A percentile compares a stretch with the other conserved stretches of the same genome.
These are phyloP conservation scores for Hortaea sp. DNA, from an alignment of 2,329 filamentous ascomycete genomes.

Conservation along the genomic window DNA sequence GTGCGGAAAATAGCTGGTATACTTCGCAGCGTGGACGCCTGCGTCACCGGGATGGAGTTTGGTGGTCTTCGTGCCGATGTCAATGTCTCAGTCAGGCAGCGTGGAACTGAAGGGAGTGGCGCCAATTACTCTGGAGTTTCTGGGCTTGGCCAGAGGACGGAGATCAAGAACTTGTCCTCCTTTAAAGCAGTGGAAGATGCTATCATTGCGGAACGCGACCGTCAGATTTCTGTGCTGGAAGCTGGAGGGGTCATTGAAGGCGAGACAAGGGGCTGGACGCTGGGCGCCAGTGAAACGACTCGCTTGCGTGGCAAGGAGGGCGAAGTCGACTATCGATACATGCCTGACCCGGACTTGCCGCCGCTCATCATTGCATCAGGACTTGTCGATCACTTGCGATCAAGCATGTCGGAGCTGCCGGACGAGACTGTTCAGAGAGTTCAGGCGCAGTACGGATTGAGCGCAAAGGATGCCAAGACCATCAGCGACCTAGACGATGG, in stretches of 20 bases:
- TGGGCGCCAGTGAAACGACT: conserved; percentile 72
- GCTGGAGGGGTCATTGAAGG: conserved; percentile 64
- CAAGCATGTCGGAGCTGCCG: conserved; percentile 59
- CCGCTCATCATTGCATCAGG: conserved; percentile 66
- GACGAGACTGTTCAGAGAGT: conserved; percentile 52
- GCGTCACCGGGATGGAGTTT: conserved; percentile 84
- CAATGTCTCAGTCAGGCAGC: conserved; percentile 75
- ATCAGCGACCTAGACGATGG: conserved; percentile 70
- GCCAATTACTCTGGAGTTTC: conserved; percentile 47
- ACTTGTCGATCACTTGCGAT: conserved; percentile 54
- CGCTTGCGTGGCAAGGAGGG: conserved; percentile 86
- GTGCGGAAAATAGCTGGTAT: conserved; percentile 81
- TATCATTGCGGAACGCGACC: conserved; percentile 78
- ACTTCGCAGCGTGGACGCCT: conserved; percentile 70
- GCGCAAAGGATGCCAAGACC: conserved; percentile 71
- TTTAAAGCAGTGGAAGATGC: conserved; percentile 94
- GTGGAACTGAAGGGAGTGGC: conserved; percentile 27
- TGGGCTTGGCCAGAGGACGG: conserved; percentile 73
- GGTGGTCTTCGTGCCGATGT: conserved; percentile 88
- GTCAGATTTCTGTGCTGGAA: conserved; percentile 75
- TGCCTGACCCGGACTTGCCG: conserved; percentile 87
- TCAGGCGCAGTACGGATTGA: conserved; percentile 53
- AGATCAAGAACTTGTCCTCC: conserved; percentile 95
- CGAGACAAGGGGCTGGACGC: conserved; percentile 87
- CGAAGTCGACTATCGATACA: conserved; percentile 95